Conservation (phyloP, 148 eudicot species). For the Pharnaceum exiguum region DNA sequence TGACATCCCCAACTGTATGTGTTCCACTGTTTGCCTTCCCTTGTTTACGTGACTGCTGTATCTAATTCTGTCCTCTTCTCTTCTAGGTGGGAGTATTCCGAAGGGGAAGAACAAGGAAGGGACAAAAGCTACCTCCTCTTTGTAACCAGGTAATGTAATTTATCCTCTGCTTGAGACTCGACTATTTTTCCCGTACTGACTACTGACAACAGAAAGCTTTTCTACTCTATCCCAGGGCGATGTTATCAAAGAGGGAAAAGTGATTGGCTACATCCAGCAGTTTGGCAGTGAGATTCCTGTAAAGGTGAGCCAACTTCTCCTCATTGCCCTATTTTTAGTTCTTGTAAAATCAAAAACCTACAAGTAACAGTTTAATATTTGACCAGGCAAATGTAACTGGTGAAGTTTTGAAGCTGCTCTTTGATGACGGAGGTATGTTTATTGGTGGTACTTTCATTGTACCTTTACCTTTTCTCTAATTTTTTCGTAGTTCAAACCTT, state of each 20-base stretch:
- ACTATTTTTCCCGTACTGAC: neutral
- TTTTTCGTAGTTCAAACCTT: too few species aligned
- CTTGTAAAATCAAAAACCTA: neutral
- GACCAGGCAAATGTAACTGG: conserved; percentile 87
- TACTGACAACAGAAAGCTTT: neutral
- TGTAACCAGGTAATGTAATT: conserved; percentile 62
- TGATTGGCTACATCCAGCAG: conserved; percentile 76
- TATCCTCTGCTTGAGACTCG: neutral
- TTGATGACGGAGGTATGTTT: conserved; percentile 69
- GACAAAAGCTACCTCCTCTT: conserved; percentile 66
- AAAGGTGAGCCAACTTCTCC: conserved; percentile 44
- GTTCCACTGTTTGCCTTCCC: conserved; percentile 11
- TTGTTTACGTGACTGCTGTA: conserved; percentile 2
- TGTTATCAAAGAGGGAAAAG: conserved; percentile 80
- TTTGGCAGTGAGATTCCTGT: conserved; percentile 80
- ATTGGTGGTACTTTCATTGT: too few species aligned
- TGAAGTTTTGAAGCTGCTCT: conserved; percentile 70
- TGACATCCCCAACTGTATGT: conserved; percentile 76
- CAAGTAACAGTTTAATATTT: conserved; percentile 4
- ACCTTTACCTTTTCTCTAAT: too few species aligned
- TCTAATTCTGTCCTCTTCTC: conserved; percentile 1
- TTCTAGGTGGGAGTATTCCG: conserved; percentile 78
- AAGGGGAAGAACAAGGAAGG: conserved; percentile 65
- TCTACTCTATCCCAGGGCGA: conserved; percentile 57
- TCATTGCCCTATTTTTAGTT: conserved; percentile 7